Evolutionary conservation across 225 moss, liverwort and hornwort species (phyloP), one percentile per base, ranked within the genome.

Genomic region (Physcomitrellopsis africana): DNA sequence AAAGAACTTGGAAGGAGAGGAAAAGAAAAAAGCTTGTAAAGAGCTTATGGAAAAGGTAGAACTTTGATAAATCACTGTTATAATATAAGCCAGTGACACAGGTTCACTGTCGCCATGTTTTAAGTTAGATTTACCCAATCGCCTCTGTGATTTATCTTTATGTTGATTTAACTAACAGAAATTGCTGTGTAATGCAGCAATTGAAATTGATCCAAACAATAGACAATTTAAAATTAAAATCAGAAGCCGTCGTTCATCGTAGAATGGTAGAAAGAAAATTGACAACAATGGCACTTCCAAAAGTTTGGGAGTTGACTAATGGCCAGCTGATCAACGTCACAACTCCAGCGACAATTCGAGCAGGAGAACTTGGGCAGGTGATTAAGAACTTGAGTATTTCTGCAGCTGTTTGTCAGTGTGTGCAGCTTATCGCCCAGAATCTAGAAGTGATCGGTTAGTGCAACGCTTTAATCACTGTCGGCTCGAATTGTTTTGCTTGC

Each of bases 231-330:
- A 84, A 82, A 42, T 45, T 64, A 17, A 84, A 76, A 82, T 91
- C 97, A 15, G 79, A 86, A 9, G 79, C 51, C 41, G 80, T 85
- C 26, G 93, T 93, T 69, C 81, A 65, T 10, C 83, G 82, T 24
- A 87, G 87, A 24, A 51, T 77, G 26, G 80, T 94, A 1, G 27
- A 62, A 1, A 80, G 75, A 51, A 87, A 85, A 19, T 55, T 99
- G 79, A 68, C 85, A 11, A 89, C 84, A 63, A 93, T 99, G 94
- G 87, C 95, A 41, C 83, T 81, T 69, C 85, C 97, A 1, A 92
- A 94, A 79, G 77, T 90, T 26, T 99, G 97, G 97, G 97, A 99
- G 79, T 53, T 99, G 44, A 86, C 57, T 11, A 94, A 94, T 79
- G 97, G 97, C 22, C 83, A 87, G 0, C 49, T 93, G 16, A 85